Percentiles rank a stretch among this genome's conserved stretches.
Conservation (phyloP, 2,329 filamentous ascomycete species). For the Sporothrix schenckii region DNA sequence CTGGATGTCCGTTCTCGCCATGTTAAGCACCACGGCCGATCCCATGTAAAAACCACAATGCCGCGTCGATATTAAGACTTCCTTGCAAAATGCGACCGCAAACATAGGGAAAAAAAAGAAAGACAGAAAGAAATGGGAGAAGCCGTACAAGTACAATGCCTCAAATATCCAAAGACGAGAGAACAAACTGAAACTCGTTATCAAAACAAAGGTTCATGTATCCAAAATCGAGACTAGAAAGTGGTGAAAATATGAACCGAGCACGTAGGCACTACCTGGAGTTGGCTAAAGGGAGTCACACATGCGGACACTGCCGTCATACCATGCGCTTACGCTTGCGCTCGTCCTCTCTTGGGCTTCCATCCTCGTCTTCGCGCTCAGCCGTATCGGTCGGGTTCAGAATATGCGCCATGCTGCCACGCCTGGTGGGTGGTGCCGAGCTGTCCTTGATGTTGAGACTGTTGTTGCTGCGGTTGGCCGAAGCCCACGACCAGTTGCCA, state of each 20-base stretch:
- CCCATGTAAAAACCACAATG: background rate
- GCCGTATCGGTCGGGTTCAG: constrained; percentile 62
- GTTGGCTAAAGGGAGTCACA: background rate
- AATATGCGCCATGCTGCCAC: constrained; percentile 66
- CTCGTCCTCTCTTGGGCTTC: constrained; percentile 59
- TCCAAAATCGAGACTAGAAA: background rate
- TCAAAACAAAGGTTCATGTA: constrained; percentile 5
- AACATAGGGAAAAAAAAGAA: background rate
- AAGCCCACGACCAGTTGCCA: constrained; percentile 61
- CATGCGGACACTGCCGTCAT: constrained; percentile 37
- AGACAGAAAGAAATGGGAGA: background rate
- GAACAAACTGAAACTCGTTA: constrained; percentile 5
- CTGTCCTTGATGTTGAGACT: constrained; percentile 57
- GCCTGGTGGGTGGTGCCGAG: constrained; percentile 59
- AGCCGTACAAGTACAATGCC: background rate
- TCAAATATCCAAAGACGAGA: constrained; percentile 9
- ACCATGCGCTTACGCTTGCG: constrained; percentile 65
- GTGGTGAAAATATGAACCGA: too few species aligned
- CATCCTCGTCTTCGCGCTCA: constrained; percentile 60
- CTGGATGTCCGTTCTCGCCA: background rate
- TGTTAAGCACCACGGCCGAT: background rate
- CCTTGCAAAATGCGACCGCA: background rate
- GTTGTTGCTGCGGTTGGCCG: constrained; percentile 50
- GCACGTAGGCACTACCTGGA: too few species aligned
- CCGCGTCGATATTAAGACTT: background rate